These are phyloP conservation scores for Rubia occidens DNA, from an alignment of 305 asterid genomes.

Conservation along the genomic window DNA sequence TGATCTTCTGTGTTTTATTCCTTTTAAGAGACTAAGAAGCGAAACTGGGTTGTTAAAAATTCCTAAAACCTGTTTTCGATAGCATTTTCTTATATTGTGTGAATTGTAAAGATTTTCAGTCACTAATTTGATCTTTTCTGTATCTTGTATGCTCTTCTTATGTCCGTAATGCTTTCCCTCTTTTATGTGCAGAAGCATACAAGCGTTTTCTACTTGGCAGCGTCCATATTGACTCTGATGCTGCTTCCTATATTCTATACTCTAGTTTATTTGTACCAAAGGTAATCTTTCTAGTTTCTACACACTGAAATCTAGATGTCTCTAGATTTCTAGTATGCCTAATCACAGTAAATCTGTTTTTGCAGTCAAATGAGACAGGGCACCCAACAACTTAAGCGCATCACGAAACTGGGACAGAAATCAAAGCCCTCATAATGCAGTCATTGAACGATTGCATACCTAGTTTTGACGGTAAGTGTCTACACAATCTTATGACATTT, in stretches of 20 bases:
- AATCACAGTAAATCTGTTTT: neutral
- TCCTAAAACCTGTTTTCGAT: neutral
- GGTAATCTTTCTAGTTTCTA: conserved; percentile 29
- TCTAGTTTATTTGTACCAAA: conserved; percentile 62
- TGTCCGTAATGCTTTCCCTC: neutral
- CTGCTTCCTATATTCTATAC: conserved; percentile 77
- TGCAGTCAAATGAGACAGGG: conserved; percentile 58
- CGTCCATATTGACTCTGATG: conserved; percentile 61
- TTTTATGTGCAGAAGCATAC: conserved; percentile 57
- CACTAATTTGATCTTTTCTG: neutral
- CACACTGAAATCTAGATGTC: conserved; percentile 9
- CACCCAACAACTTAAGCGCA: conserved; percentile 57
- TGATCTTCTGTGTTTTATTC: neutral
- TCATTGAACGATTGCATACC: conserved; percentile 13
- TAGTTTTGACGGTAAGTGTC: neutral
- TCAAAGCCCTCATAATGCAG: conserved; percentile 59
- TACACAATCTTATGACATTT: neutral
- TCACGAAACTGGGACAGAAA: conserved; percentile 46
- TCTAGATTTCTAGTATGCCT: conserved; percentile 4
- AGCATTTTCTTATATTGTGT: neutral
- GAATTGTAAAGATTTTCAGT: neutral
- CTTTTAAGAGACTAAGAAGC: conserved; percentile 1
- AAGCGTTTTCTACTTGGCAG: conserved; percentile 55
- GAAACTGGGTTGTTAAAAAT: neutral
- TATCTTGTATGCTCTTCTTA: neutral